These are phyloP conservation scores for Rhizopus stolonifer DNA, from an alignment of 371 early-diverging fungal species.

Conservation along the genomic window DNA sequence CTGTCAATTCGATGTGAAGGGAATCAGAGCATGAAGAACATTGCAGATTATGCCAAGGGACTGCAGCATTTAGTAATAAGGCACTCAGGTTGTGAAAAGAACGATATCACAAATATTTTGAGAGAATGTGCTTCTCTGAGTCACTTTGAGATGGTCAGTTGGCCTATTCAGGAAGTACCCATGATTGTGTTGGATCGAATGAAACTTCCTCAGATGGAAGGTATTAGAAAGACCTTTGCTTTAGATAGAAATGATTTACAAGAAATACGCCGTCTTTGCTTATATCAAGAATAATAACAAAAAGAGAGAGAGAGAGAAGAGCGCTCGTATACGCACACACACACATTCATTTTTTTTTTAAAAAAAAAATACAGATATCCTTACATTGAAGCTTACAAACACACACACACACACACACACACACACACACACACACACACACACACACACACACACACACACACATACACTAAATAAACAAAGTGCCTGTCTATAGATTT, in stretches of 20 bases:
- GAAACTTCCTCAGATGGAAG: neutral
- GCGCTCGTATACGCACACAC: too few relatives aligned
- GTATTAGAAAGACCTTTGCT: constrained; percentile 18
- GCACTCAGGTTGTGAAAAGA: constrained; percentile 8
- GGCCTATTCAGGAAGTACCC: constrained; percentile 42
- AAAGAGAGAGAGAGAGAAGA: neutral
- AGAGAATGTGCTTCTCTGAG: constrained; percentile 23
- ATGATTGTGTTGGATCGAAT: constrained; percentile 23
- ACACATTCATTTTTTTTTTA: too few relatives aligned
- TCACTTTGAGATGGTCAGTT: constrained; percentile 37
- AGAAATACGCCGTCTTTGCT: constrained; percentile 21
- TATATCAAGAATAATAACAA: neutral
- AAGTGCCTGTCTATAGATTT: too few relatives aligned
- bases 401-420: too few relatives aligned
- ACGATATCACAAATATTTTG: constrained; percentile 23
- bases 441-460: too few relatives aligned
- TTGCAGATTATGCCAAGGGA: constrained; percentile 30
- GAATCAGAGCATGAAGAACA: constrained; percentile 22
- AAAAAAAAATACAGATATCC: too few relatives aligned
- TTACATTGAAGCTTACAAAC: too few relatives aligned
- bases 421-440: too few relatives aligned
- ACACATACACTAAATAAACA: too few relatives aligned
- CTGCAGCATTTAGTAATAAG: constrained; percentile 29
- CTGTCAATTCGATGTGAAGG: constrained; percentile 37
- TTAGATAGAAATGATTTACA: constrained; percentile 21